Evolutionary conservation across 2,329 filamentous ascomycete species (phyloP).

Genomic region (Scedosporium dehoogii): DNA sequence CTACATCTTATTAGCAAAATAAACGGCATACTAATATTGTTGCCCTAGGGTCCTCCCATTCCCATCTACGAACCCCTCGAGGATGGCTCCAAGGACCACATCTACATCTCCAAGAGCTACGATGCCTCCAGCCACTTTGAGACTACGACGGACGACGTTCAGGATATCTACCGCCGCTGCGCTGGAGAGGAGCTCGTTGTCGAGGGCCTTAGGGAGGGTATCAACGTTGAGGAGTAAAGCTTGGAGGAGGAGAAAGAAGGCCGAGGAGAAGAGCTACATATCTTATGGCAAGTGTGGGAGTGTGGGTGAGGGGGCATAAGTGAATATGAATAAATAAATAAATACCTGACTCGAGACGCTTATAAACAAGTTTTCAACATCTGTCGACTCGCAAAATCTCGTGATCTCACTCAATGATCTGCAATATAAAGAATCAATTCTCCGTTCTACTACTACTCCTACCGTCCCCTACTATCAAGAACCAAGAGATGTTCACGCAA

Average conservation of each 20-base stretch:
- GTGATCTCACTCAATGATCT: background rate
- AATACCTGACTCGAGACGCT: too few relatives aligned
- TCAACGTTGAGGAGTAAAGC: conserved; percentile 54
- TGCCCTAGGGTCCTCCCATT: conserved; percentile 60
- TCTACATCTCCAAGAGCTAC: conserved; percentile 98
- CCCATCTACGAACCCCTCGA: conserved; percentile 88
- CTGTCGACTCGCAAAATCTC: too few relatives aligned
- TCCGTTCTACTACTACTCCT: background rate
- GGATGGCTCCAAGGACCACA: conserved; percentile 73
- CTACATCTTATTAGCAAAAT: background rate
- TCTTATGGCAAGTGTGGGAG: background rate
- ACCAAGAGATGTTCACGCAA: background rate
- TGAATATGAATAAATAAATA: background rate
- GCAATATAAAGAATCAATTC: background rate
- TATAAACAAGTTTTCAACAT: too few relatives aligned
- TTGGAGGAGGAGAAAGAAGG: background rate
- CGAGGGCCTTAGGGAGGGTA: conserved; percentile 73
- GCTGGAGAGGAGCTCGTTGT: conserved; percentile 80
- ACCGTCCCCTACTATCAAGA: background rate
- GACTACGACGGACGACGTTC: conserved; percentile 82
- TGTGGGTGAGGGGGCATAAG: background rate
- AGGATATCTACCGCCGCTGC: conserved; percentile 80
- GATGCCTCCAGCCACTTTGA: conserved; percentile 98
- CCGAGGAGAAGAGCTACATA: background rate
- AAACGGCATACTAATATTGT: background rate